Base-by-base conservation (phyloP, 2,329 filamentous ascomycete species). In the Colletotrichum kahawae region DNA sequence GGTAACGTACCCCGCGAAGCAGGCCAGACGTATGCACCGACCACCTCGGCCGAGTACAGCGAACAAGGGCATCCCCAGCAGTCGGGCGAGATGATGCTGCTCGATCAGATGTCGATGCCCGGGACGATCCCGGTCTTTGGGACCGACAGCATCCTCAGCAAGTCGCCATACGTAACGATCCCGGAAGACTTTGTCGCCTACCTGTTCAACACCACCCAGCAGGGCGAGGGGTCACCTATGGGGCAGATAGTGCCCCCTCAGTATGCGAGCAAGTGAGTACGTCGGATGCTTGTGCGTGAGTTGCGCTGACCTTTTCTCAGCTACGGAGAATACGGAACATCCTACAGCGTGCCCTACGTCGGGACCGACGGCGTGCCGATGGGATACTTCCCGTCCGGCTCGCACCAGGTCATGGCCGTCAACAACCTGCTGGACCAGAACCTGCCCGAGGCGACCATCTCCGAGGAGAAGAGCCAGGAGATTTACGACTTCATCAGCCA, bases 181-280 rank as follows among this genome's bases (percentile, higher is more conserved):
- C 93, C 95, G 0, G 95, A 97, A 81, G 95, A 98, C 80, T 97
- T 97, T 80, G 93, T 96, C 77, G 93, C 93, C 7, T 98, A 94
- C 88, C 84, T 97, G 31, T 97, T 97, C 84, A 96, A 94, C 81
- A 92, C 90, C 21, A 92, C 90, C 21, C 86, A 90, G 18, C 86
- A 90, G 16, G 86, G 90, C 34, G 88, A 90, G 31, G 86, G 84
- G 14, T 87, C 87, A 6, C 90, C 90, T 9, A 85, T 91, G 78
- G 87, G 86, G 21, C 90, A 89, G 13, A 83, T 91, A 75, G 83
- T 88, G 74, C 85, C 88, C 27, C 87, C 85, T 75, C 83, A 82
- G 36, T 88, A 88, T 56, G 70, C 62, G 21, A 74, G 67, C 75
- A 77, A 77, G 76, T 77, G 36, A 75, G 76, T 75, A 21, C 14